Percentiles rank a stretch among this genome's conserved stretches.
These are phyloP conservation scores for Syzygium grande DNA, from an alignment of 345 rosid species.

Conservation along the genomic window DNA sequence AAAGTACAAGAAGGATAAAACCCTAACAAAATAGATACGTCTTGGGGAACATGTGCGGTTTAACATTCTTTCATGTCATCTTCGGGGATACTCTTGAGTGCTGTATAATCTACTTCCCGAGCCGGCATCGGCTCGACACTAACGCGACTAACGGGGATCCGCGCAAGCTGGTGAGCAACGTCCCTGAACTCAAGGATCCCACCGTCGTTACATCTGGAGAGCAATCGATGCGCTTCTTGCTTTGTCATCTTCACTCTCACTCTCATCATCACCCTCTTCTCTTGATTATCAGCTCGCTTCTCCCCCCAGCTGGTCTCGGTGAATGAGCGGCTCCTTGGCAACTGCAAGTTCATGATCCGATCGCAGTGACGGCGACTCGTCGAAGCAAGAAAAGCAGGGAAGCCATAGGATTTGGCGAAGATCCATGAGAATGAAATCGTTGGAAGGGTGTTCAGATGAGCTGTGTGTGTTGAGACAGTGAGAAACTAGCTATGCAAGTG, in stretches of 20 bases:
- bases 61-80: not conserved
- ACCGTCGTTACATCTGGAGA: slow-evolving; percentile 38
- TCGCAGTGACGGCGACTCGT: not conserved
- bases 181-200: slow-evolving; percentile 42
- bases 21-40: not conserved
- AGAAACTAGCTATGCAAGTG: not conserved
- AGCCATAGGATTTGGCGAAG: not conserved
- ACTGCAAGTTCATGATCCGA: not conserved
- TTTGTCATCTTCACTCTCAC: slow-evolving; percentile 64
- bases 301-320: not conserved
- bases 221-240: slow-evolving; percentile 39
- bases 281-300: not conserved
- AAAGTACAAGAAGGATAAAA: not conserved
- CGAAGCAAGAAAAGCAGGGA: not conserved
- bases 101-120: not conserved
- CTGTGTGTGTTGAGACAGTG: not conserved
- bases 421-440: not conserved
- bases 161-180: slow-evolving; percentile 26
- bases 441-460: not conserved
- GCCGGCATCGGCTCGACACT: not conserved
- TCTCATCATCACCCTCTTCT: slow-evolving; percentile 17
- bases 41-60: not conserved
- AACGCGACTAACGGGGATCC: slow-evolving; percentile 29
- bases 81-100: slow-evolving; percentile 22
- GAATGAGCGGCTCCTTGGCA: not conserved